These are phyloP conservation scores for Limonium bicolor DNA, from an alignment of 148 eudicot species.

Conservation along the genomic window DNA sequence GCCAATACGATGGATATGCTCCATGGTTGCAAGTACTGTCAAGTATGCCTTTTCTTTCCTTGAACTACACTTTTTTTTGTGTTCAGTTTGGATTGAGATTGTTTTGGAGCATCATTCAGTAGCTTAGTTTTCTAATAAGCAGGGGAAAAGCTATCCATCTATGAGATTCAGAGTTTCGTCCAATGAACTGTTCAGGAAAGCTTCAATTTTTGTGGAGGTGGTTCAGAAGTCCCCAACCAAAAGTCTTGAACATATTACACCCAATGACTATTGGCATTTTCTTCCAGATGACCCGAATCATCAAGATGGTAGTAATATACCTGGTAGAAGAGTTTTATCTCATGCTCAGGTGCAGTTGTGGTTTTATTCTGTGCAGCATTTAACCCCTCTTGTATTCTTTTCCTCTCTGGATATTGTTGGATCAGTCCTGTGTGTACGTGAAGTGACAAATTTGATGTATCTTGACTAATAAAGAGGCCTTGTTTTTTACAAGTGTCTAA, in stretches of 20 bases:
- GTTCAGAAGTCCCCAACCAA: slow-evolving; percentile 18
- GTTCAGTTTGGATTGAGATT: not conserved
- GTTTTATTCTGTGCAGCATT: not conserved
- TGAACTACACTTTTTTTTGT: not conserved
- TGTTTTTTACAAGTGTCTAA: not conserved
- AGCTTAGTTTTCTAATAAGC: slow-evolving; percentile 13
- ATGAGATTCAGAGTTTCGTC: slow-evolving; percentile 59
- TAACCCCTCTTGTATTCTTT: no score
- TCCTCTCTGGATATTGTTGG: not conserved
- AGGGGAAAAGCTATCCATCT: slow-evolving; percentile 62
- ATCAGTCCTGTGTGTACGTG: not conserved
- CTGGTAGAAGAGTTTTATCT: slow-evolving; percentile 35
- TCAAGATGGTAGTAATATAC: slow-evolving; percentile 21
- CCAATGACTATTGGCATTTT: slow-evolving; percentile 63
- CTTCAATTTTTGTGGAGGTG: slow-evolving; percentile 59
- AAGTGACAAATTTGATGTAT: not conserved
- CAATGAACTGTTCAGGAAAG: slow-evolving; percentile 46
- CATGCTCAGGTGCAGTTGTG: slow-evolving; percentile 45
- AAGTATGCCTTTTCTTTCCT: slow-evolving; percentile 34
- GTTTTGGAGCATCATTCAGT: not conserved
- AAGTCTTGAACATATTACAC: slow-evolving; percentile 9
- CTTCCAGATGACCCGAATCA: slow-evolving; percentile 44
- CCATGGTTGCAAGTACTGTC: slow-evolving; percentile 52
- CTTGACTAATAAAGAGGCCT: not conserved
- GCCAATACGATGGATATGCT: slow-evolving; percentile 13